These are phyloP conservation scores for Heliosperma pusillum DNA, from an alignment of 148 eudicot genomes.

Conservation along the genomic window DNA sequence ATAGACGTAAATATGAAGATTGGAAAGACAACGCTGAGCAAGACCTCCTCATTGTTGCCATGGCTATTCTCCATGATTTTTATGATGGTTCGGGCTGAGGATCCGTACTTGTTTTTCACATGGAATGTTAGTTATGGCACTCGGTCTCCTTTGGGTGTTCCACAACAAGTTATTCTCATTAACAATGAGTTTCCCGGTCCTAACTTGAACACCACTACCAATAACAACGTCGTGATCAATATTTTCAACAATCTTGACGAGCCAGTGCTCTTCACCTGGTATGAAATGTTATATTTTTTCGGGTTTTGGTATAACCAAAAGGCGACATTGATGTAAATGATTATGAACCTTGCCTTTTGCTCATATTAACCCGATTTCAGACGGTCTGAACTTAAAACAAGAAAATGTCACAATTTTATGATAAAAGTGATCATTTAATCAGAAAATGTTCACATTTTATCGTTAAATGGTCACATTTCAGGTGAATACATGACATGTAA, in stretches of 20 bases:
- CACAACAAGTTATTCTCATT: conserved; percentile 58
- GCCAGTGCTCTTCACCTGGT: conserved; percentile 61
- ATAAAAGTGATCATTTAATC: no score
- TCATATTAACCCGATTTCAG: no score
- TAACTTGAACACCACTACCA: conserved; percentile 48
- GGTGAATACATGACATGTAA: no score
- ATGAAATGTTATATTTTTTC: background rate
- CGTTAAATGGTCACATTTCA: no score
- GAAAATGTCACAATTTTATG: no score
- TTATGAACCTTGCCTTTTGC: no score
- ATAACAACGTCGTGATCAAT: conserved; percentile 58
- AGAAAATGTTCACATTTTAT: no score
- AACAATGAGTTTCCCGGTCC: conserved; percentile 66
- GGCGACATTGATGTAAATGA: no score
- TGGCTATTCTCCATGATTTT: conserved; percentile 30
- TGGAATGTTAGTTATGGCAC: conserved; percentile 62
- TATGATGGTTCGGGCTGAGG: conserved; percentile 45
- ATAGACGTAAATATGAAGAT: background rate
- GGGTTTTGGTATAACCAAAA: no score
- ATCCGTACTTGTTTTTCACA: conserved; percentile 49
- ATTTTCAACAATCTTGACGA: conserved; percentile 68
- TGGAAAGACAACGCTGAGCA: conserved; percentile 17
- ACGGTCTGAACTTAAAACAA: no score
- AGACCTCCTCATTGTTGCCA: conserved; percentile 23
- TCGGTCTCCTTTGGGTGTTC: conserved; percentile 55